Conservation (phyloP, 768 basidiomycete species). For the Macrolepiota dolichaula region DNA sequence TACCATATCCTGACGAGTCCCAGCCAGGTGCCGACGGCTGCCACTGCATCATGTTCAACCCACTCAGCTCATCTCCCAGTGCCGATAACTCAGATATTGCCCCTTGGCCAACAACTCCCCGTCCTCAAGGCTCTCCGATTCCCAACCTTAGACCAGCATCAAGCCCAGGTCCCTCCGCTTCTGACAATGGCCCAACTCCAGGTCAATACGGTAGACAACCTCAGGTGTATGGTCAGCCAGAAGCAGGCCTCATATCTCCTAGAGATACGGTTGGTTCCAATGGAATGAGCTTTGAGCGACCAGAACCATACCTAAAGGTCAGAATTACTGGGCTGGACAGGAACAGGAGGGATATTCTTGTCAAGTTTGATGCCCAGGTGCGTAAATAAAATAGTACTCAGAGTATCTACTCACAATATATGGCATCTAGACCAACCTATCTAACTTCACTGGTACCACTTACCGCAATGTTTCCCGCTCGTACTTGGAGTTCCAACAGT, state of each 20-base stretch:
- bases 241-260: slow-evolving; percentile 80
- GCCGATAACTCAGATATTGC: slow-evolving; percentile 42
- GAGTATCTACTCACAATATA: not conserved
- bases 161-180: slow-evolving; percentile 46
- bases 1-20: not conserved
- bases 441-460: slow-evolving; percentile 83
- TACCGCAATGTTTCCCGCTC: slow-evolving; percentile 95
- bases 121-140: slow-evolving; percentile 65
- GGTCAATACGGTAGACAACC: slow-evolving; percentile 77
- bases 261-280: slow-evolving; percentile 60
- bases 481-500: slow-evolving; percentile 91
- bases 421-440: slow-evolving; percentile 76
- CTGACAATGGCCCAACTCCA: slow-evolving; percentile 49
- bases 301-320: slow-evolving; percentile 83
- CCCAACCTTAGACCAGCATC: slow-evolving; percentile 66
- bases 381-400: slow-evolving; percentile 16
- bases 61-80: slow-evolving; percentile 61
- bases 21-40: not conserved
- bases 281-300: slow-evolving; percentile 69
- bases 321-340: slow-evolving; percentile 90
- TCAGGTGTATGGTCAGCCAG: slow-evolving; percentile 85
- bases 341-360: slow-evolving; percentile 90
- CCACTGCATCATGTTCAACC: slow-evolving; percentile 60
- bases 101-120: slow-evolving; percentile 83
- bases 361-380: slow-evolving; percentile 95